Conservation (phyloP, 345 rosid species). For the Gossypium bickii region DNA sequence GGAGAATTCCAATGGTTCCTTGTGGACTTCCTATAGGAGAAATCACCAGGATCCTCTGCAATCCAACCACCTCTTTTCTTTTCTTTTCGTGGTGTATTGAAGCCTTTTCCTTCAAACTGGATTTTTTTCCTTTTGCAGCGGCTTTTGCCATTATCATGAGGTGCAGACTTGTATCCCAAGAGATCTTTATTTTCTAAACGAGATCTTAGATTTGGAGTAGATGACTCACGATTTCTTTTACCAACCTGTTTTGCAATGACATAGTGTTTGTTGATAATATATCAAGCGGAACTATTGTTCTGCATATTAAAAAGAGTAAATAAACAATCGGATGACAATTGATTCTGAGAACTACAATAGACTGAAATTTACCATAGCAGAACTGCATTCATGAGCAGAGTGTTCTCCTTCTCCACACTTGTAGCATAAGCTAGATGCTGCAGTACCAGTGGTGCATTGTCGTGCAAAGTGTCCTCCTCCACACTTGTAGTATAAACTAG, state of each 20-base stretch:
- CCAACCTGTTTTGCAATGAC: conserved; percentile 31
- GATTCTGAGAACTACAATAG: background rate
- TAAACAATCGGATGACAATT: background rate
- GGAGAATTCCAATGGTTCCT: conserved; percentile 41
- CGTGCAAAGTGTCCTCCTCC: too few species aligned
- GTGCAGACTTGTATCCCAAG: conserved; percentile 36
- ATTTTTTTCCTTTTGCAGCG: conserved; percentile 40
- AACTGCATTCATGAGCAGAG: conserved; percentile 74
- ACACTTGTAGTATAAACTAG: too few species aligned
- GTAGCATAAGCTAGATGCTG: conserved; percentile 47
- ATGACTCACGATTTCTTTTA: conserved; percentile 41
- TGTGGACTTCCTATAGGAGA: conserved; percentile 27
- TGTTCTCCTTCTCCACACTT: conserved; percentile 68
- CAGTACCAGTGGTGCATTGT: too few species aligned
- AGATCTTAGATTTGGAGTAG: conserved; percentile 26
- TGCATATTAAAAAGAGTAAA: background rate
- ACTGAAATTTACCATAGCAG: conserved; percentile 38
- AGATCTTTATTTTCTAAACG: conserved; percentile 10
- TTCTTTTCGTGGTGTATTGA: conserved; percentile 38
- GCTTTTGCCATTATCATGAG: conserved; percentile 41
- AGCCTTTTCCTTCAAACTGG: conserved; percentile 28
- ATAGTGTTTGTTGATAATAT: too few species aligned
- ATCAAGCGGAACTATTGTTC: background rate
- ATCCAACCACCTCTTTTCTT: conserved; percentile 66
- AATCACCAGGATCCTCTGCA: conserved; percentile 45